phyloP scores from a whole-genome alignment of 2,329 filamentous ascomycete genomes.

The Dactylella cylindrospora region DNA sequence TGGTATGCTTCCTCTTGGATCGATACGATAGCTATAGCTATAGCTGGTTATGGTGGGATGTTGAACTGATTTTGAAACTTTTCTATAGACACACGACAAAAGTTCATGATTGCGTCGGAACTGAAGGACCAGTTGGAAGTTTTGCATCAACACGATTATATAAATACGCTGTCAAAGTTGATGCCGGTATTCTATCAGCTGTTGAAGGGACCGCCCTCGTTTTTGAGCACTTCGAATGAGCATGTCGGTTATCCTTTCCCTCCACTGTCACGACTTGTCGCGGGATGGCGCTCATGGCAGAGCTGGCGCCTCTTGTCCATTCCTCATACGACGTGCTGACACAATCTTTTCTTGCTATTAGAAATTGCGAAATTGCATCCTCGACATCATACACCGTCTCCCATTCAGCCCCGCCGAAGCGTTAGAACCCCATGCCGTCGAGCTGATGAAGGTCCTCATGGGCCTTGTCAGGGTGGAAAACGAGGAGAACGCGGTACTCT shows the following conservation, averaged over 20 bases:
- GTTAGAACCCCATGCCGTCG: constrained; percentile 83
- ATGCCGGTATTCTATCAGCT: constrained; percentile 88
- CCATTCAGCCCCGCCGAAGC: constrained; percentile 72
- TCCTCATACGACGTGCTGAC: constrained; percentile 15
- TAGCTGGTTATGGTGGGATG: constrained; percentile 1
- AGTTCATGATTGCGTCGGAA: constrained; percentile 78
- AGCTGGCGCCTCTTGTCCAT: background rate
- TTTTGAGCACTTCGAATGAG: constrained; percentile 84
- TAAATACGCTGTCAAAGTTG: constrained; percentile 78
- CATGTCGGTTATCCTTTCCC: constrained; percentile 62
- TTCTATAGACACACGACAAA: constrained; percentile 71
- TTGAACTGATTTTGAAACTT: background rate
- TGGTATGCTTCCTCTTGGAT: constrained; percentile 8
- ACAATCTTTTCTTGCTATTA: constrained; percentile 51
- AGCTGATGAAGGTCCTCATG: constrained; percentile 89
- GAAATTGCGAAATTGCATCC: constrained; percentile 87
- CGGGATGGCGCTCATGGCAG: constrained; percentile 1
- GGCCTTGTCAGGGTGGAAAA: constrained; percentile 86
- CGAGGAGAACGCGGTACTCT: constrained; percentile 97
- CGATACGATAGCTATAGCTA: too few relatives aligned
- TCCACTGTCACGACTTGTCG: background rate
- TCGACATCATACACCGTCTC: constrained; percentile 92
- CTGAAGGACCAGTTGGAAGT: constrained; percentile 89
- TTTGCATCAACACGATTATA: constrained; percentile 75
- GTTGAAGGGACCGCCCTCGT: constrained; percentile 80